Evolutionary conservation across 441 rosid species (phyloP).

Genomic region (Populus hybrid): DNA sequence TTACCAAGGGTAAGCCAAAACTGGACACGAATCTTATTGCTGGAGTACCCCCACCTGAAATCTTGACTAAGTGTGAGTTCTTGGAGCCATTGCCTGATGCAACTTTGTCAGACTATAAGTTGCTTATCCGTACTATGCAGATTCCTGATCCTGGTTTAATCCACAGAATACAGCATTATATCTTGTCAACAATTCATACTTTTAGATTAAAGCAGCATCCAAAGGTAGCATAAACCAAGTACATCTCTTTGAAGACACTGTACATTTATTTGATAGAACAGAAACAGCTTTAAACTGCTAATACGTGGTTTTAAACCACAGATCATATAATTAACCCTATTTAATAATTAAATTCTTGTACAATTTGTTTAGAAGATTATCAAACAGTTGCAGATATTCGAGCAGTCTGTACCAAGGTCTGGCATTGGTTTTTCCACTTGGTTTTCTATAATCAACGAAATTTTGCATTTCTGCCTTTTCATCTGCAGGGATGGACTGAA

Average conservation of each 20-base stretch:
- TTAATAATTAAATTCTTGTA: no score
- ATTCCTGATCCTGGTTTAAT: neutral
- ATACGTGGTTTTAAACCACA: neutral
- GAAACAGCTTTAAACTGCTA: neutral
- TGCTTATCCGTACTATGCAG: neutral
- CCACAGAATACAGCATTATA: neutral
- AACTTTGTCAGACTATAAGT: slow-evolving; percentile 46
- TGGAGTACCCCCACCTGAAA: slow-evolving; percentile 71
- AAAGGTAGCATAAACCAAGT: neutral
- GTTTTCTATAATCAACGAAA: neutral
- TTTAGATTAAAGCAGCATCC: neutral
- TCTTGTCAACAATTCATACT: neutral
- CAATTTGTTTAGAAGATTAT: neutral
- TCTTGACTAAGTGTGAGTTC: slow-evolving; percentile 70
- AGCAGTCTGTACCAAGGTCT: neutral
- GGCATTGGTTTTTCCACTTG: neutral
- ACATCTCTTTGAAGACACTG: neutral
- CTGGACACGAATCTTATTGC: slow-evolving; percentile 73
- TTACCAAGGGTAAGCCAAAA: slow-evolving; percentile 47
- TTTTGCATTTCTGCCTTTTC: neutral
- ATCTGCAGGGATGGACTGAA: neutral
- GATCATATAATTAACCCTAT: neutral
- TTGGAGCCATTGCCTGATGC: slow-evolving; percentile 72
- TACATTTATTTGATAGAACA: neutral
- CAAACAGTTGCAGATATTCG: neutral